phyloP scores from a whole-genome alignment of 1,284 basidiomycete genomes.

The Pseudozyma thailandica region DNA sequence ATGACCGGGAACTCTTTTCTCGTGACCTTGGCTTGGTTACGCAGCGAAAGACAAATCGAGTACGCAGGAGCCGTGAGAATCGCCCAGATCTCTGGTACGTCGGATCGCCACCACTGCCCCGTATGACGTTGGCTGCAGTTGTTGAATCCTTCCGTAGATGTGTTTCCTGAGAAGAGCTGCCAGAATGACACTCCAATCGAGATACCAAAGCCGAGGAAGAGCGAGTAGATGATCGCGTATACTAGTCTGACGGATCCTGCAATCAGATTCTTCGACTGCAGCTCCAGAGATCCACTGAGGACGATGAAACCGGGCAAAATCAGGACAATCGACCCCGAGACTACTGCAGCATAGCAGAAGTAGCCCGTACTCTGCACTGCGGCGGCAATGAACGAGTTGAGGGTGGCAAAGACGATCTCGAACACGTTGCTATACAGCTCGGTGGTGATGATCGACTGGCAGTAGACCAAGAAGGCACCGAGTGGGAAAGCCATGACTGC shows the following conservation, averaged over 20 bases:
- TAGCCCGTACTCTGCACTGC: slow-evolving; percentile 65
- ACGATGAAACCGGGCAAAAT: slow-evolving; percentile 79
- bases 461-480: slow-evolving; percentile 76
- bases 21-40: slow-evolving; percentile 77
- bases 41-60: slow-evolving; percentile 78
- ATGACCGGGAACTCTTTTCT: slow-evolving; percentile 76
- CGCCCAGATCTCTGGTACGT: slow-evolving; percentile 52
- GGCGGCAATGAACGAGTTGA: slow-evolving; percentile 80
- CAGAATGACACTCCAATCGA: slow-evolving; percentile 62
- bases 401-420: slow-evolving; percentile 84
- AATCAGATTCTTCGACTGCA: slow-evolving; percentile 70
- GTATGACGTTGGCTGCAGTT: slow-evolving; percentile 23
- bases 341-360: slow-evolving; percentile 87
- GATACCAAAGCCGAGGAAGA: slow-evolving; percentile 61
- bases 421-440: slow-evolving; percentile 88
- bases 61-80: slow-evolving; percentile 84
- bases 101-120: slow-evolving; percentile 70
- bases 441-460: slow-evolving; percentile 65
- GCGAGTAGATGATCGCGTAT: slow-evolving; percentile 80
- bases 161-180: slow-evolving; percentile 52
- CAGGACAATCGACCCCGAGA: slow-evolving; percentile 83
- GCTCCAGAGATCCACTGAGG: slow-evolving; percentile 77
- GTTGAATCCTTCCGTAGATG: slow-evolving; percentile 18
- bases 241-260: slow-evolving; percentile 79
- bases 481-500: slow-evolving; percentile 79